Evolutionary conservation across 1,139 yeast genomes (phyloP), one percentile per base, ranked within the genome.

Genomic region (Magnusiomyces fungicola): DNA sequence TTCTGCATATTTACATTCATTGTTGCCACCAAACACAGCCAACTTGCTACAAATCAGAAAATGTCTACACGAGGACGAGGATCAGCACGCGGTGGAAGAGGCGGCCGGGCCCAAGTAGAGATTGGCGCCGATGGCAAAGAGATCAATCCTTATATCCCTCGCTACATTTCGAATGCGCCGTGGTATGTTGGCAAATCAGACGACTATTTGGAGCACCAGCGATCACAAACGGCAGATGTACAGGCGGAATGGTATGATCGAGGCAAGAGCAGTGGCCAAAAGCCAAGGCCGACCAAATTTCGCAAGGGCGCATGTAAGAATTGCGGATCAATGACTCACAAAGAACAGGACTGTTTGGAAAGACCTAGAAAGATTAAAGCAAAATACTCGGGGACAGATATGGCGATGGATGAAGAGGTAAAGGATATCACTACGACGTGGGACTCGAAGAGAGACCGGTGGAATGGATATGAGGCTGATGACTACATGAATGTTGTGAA

Each of bases 371-470:
- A 67, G 50, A 56, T 62, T n/a, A 69, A 69, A 7, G 69, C 71
- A 29, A 67, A 64, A 52, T 67, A 63, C 58, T 60, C 62, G 33
- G 65, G 68, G 22, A 43, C 56, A 50, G 61, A 62, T 50, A 55
- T 62, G 29, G 53, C 56, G 47, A 58, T 64, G 3, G 65, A 67
- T 46, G 67, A 62, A 14, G 50, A 57, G 24, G 53, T 64, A 14
- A 58, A 60, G 48, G 60, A 63, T 34, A 60, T 65, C 36, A 53
- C 69, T 65, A 57, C 74, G 67, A 52, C 69, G 58, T 49, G 74
- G 74, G 95, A 84, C 56, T 74, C 80, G 18, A 83, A 83, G 56
- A 68, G 94, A 50, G 95, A 86, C 63, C 69, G 86, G 47, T 86
- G 92, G 88, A 82, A 78, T 60, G 94, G 94, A 0, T 82, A 77